Evolutionary conservation across 192 early-diverging fungal genomes (phyloP).

Genomic region (Backusella morwellensis): DNA sequence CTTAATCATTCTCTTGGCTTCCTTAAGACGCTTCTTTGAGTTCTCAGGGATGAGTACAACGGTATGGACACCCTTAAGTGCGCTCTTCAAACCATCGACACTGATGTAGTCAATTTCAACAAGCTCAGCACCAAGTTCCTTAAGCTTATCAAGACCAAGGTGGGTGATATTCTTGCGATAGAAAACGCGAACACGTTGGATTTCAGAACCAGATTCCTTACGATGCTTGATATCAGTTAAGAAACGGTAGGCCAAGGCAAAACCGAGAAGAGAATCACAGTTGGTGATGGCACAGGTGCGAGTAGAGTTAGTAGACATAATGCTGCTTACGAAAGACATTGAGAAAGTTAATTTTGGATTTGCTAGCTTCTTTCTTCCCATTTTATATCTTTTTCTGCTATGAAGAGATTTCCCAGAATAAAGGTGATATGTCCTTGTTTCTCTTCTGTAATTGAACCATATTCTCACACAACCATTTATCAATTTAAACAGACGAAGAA

Average conservation of each 20-base stretch:
- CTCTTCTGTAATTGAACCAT: background rate
- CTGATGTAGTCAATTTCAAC: slow-evolving; percentile 11
- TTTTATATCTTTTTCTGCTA: background rate
- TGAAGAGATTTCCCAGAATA: background rate
- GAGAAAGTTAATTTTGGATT: background rate
- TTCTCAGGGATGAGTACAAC: slow-evolving; percentile 21
- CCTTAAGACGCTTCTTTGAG: background rate
- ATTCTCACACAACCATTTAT: background rate
- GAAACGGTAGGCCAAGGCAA: slow-evolving; percentile 24
- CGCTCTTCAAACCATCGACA: background rate
- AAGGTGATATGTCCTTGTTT: background rate
- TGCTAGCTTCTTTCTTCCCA: background rate
- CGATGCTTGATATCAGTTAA: background rate
- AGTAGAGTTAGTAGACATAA: background rate
- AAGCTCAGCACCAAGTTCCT: slow-evolving; percentile 22
- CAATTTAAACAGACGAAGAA: background rate
- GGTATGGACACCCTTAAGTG: slow-evolving; percentile 13
- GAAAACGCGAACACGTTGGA: slow-evolving; percentile 17
- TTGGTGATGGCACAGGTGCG: slow-evolving; percentile 25
- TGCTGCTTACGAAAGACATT: background rate
- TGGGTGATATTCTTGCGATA: slow-evolving; percentile 8
- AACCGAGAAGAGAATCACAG: slow-evolving; percentile 23
- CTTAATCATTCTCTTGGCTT: slow-evolving; percentile 24
- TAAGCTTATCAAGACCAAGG: slow-evolving; percentile 16
- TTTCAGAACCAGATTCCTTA: background rate